Percentiles rank a stretch among this genome's conserved stretches.
phyloP scores from a whole-genome alignment of 176 grass and related monocot species.

The maize (Zea mays) region DNA sequence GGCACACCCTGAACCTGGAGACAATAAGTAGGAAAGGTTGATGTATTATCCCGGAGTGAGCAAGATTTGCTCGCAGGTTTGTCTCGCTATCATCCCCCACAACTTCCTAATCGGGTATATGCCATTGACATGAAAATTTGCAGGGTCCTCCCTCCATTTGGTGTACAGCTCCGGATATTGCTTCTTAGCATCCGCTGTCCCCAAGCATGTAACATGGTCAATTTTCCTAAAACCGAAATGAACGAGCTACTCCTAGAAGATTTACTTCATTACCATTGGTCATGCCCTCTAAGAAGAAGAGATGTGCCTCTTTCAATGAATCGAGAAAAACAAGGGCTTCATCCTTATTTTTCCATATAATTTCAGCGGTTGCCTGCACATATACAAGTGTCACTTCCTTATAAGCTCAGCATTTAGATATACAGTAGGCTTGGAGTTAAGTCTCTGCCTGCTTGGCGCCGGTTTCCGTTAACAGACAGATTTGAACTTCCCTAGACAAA shows the following conservation, averaged over 20 bases:
- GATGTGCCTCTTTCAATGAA: constrained; percentile 79
- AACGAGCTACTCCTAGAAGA: background rate
- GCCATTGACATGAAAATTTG: constrained; percentile 76
- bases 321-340: constrained; percentile 73
- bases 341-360: constrained; percentile 65
- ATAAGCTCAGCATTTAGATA: background rate
- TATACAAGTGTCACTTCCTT: constrained; percentile 12
- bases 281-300: constrained; percentile 91
- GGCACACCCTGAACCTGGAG: background rate
- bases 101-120: constrained; percentile 66
- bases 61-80: constrained; percentile 83
- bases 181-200: constrained; percentile 85
- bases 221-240: constrained; percentile 16
- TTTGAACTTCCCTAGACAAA: constrained; percentile 80
- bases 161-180: constrained; percentile 76
- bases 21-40: constrained; percentile 1
- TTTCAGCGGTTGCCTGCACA: constrained; percentile 65
- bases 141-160: constrained; percentile 74
- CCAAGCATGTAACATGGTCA: constrained; percentile 49
- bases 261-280: constrained; percentile 62
- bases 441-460: constrained; percentile 65
- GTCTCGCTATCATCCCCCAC: constrained; percentile 63
- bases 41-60: constrained; percentile 48
- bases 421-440: background rate
- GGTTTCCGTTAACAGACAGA: constrained; percentile 66